These are phyloP conservation scores for Bassia scoparia DNA, from an alignment of 148 eudicot genomes.

Conservation along the genomic window DNA sequence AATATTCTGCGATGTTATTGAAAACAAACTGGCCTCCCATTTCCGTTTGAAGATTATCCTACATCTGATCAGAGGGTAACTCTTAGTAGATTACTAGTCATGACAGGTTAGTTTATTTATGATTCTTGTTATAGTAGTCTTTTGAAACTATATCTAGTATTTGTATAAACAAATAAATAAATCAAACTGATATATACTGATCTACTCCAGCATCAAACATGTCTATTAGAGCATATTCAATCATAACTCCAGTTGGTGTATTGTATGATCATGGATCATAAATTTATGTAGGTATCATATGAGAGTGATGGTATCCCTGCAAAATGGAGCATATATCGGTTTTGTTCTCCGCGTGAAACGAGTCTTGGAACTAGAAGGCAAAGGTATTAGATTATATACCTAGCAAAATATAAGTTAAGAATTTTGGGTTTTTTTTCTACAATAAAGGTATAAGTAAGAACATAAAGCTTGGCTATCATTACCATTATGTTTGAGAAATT, in stretches of 20 bases:
- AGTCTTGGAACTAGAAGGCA: conserved; percentile 82
- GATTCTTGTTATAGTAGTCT: no score
- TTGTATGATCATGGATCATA: neutral
- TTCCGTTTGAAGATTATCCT: conserved; percentile 33
- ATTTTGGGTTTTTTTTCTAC: no score
- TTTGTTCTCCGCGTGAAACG: conserved; percentile 57
- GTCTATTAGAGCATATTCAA: no score
- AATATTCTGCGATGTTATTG: conserved; percentile 11
- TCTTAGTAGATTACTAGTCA: conserved; percentile 29
- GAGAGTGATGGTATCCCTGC: conserved; percentile 36
- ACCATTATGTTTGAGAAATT: neutral
- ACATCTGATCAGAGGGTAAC: conserved; percentile 33
- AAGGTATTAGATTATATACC: conserved; percentile 28
- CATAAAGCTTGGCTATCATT: neutral
- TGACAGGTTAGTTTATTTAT: conserved; percentile 29
- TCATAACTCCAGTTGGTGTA: neutral
- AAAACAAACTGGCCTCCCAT: conserved; percentile 34
- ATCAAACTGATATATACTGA: no score
- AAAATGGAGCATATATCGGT: conserved; percentile 55
- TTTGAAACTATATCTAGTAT: no score
- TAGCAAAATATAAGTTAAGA: no score
- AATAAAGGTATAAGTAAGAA: no score
- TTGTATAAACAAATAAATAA: no score
- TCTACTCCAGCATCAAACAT: no score
- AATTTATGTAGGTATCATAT: conserved; percentile 23